Evolutionary conservation across 495 filamentous ascomycete species (phyloP), one percentile per base, ranked within the genome.

Genomic region (Friedmanniomyces endolithicus): DNA sequence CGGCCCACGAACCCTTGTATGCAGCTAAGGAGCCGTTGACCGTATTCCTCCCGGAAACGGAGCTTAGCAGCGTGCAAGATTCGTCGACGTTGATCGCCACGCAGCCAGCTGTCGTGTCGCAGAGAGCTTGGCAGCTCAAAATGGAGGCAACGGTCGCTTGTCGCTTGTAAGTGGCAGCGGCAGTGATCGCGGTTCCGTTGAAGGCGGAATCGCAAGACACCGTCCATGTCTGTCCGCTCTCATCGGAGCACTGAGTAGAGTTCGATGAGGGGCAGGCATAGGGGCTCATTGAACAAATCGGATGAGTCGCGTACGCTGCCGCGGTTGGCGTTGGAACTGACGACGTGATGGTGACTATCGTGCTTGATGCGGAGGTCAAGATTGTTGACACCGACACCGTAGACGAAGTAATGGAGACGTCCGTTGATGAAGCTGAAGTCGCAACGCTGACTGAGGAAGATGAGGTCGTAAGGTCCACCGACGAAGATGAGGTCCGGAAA

Each of bases 51-150:
- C 31, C 47, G n/a, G 24, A 22, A 25, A 50, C 34, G 24, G 23
- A 2, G 47, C 47, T 50, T 11, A 50, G 20, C 7, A 50, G 23
- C 16, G 47, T 50, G 47, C 47, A 50, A 25, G 47, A 33, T 6
- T 4, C 34, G 23, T 50, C 47, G 29, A 53, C 43, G 19, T 53
- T 53, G 11, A 53, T 6, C 9, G 51, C 51, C 6, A 53, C 24
- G 27, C 51, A 53, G 33, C 14, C 19, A 1, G 51, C 2, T 34
- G 43, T 37, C 11, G 51, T 14, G 27, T 44, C 37, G 20, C 51
- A 53, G 24, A 33, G 33, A 46, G 27, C 40, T 35, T 53, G 16
- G 40, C 51, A 53, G 11, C 24, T 12, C 8, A 46, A 14, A 8
- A 53, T 16, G 23, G 20, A 20, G 1, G 51, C 23, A 14, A 34